Conservation (phyloP, 208 protist genomes). For the Crithidia sp. region DNA sequence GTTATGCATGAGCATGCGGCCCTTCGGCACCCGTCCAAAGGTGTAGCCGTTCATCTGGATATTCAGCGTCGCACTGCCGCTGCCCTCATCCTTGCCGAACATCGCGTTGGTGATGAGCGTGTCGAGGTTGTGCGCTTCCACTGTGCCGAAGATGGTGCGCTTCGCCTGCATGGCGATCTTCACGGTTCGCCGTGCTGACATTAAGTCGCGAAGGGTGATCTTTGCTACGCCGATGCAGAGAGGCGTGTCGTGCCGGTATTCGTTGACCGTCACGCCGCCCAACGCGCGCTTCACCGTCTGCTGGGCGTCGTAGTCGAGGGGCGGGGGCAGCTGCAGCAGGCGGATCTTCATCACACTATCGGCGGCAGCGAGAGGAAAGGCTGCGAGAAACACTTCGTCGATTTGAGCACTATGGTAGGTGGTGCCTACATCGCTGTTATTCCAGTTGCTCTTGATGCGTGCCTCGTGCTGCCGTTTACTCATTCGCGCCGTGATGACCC, state of each 20-base stretch:
- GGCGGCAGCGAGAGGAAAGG: conserved; percentile 57
- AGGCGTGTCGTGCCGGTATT: conserved; percentile 42
- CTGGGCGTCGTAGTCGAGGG: conserved; percentile 35
- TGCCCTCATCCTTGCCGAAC: conserved; percentile 69
- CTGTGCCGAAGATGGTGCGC: conserved; percentile 47
- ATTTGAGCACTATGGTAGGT: conserved; percentile 47
- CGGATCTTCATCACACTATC: conserved; percentile 82
- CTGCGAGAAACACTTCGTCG: conserved; percentile 64
- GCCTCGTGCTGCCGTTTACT: conserved; percentile 55
- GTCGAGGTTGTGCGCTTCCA: conserved; percentile 74
- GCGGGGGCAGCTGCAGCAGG: conserved; percentile 75
- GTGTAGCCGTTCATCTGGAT: conserved; percentile 71
- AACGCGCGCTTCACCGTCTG: conserved; percentile 18
- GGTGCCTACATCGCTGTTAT: conserved; percentile 72
- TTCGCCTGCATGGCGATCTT: conserved; percentile 81
- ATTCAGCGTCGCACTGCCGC: conserved; percentile 73
- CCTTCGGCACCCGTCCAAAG: conserved; percentile 56
- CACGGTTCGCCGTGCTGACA: conserved; percentile 61
- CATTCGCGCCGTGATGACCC: conserved; percentile 33
- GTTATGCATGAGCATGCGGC: conserved; percentile 41
- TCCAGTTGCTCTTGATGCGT: conserved; percentile 58
- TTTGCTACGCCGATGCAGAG: conserved; percentile 88
- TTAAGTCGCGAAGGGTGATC: conserved; percentile 71
- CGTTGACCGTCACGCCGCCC: conserved; percentile 8
- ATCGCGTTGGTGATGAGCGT: conserved; percentile 72